These are phyloP conservation scores for Trypanosoma conorhini DNA, from an alignment of 208 protist genomes.

Conservation along the genomic window DNA sequence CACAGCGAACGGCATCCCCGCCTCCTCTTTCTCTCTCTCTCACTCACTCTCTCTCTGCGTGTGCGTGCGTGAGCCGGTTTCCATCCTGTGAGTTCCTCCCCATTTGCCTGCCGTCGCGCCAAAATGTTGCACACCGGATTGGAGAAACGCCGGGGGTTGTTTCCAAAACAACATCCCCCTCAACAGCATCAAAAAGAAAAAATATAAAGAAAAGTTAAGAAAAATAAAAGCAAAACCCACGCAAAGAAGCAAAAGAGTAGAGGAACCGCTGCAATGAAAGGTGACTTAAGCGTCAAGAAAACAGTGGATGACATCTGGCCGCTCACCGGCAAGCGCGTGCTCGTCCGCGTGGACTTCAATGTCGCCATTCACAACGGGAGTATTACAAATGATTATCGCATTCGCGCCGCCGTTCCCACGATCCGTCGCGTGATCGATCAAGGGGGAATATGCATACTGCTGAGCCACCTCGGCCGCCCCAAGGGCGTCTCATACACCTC, in stretches of 20 bases:
- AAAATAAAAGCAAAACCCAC: not conserved
- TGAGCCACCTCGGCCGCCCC: constrained; percentile 98
- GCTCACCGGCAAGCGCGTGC: constrained; percentile 92
- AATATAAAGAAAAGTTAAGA: not conserved
- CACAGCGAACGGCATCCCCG: no score
- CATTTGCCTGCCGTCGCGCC: no score
- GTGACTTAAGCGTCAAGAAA: constrained; percentile 59
- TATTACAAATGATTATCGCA: constrained; percentile 95
- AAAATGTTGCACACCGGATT: no score
- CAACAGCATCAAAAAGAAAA: not conserved
- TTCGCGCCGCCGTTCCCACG: constrained; percentile 95
- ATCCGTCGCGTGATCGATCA: constrained; percentile 96
- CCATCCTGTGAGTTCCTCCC: no score
- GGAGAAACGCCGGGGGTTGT: not conserved
- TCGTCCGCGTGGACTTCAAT: constrained; percentile 98
- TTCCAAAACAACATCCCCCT: not conserved
- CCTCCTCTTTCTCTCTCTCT: no score
- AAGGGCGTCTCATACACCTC: constrained; percentile 82
- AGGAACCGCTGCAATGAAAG: constrained; percentile 33
- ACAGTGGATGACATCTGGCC: constrained; percentile 86
- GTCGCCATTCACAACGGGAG: constrained; percentile 91
- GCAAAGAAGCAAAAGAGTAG: not conserved
- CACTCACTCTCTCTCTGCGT: no score
- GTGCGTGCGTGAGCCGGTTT: no score
- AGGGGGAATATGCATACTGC: constrained; percentile 87